Evolutionary conservation across 2,329 filamentous ascomycete species (phyloP), one percentile per base, ranked within the genome.

Genomic region (Tricladium varicosporioides): DNA sequence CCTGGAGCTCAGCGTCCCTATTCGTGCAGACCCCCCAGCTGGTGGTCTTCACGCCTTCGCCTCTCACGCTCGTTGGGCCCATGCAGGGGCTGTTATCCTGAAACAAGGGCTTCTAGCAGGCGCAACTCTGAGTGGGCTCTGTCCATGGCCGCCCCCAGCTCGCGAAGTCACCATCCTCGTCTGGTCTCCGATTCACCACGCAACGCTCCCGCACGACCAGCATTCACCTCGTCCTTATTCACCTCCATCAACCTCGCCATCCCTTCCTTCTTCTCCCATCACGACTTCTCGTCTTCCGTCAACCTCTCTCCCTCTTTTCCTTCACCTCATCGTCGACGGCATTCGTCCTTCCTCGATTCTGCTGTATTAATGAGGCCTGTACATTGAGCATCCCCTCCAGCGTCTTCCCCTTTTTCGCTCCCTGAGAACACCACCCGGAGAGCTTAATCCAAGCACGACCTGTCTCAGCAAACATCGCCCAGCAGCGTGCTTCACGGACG

Each of bases 401-500:
- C 33, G 22, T 43, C 36, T 44, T 44, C 51, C 45, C 47, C 43
- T 48, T 54, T 51, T 51, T 13, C 31, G 13, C 47, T 54, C 22
- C 32, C 18, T 15, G 33, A 49, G 49, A 48, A 49, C 49, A 51
- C 10, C 36, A 48, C 16, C 16, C 48, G 36, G 48, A 58, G 49
- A 53, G 56, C 54, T 63, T 65, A 66, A 66, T 65, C 61, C 61
- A 63, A 61, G 60, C 60, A 60, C 51, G 49, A 48, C 27, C 33
- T 51, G 51, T 61, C 54, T 57, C 56, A 57, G 48, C 48, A 50
- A 15, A n/a, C 42, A n/a, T 51, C 42, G 15, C 40, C 22, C 18
- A 48, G 53, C 59, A 22, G 57, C 42, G 54, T 63, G 58, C 61
- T 61, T 58, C 65, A 69, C 66, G 63, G 64, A 67, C 60, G 59